Conservation (phyloP, 2,329 filamentous ascomycete species). For the Verticillium nubilum region DNA sequence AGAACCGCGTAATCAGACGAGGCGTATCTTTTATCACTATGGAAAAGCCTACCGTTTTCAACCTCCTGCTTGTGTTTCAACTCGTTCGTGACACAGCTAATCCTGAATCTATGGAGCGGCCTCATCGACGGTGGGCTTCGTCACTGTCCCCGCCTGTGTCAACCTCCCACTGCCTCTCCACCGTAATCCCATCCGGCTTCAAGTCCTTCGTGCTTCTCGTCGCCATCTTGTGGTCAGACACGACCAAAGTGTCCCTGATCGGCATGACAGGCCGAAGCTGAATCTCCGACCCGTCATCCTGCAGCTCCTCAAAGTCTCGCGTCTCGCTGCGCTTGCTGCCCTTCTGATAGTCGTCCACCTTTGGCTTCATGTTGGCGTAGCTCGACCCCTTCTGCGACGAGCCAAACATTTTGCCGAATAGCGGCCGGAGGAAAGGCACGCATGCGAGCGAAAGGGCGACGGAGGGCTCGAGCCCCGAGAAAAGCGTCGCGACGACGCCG, state of each 20-base stretch:
- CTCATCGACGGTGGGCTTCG: background rate
- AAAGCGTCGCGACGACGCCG: background rate
- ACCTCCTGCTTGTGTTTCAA: background rate
- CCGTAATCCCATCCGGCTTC: background rate
- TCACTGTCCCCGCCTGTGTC: background rate
- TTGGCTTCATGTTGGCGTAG: background rate
- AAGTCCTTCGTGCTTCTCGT: background rate
- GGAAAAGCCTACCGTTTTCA: background rate
- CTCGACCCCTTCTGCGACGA: background rate
- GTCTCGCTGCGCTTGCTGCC: background rate
- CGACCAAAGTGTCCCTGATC: background rate
- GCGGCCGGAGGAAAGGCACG: background rate
- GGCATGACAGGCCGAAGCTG: slow-evolving; percentile 1
- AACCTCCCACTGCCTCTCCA: slow-evolving; percentile 1
- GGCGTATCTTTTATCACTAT: too few relatives aligned
- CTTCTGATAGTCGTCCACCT: background rate
- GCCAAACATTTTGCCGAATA: background rate
- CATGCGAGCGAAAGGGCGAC: slow-evolving; percentile 1
- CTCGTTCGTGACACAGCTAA: too few relatives aligned
- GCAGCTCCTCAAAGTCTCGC: background rate
- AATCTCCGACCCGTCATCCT: background rate
- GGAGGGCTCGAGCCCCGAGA: background rate
- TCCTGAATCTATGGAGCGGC: background rate
- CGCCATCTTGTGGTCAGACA: background rate
- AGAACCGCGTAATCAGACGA: too few relatives aligned